These are phyloP conservation scores for Amniculicola lignicola DNA, from an alignment of 495 filamentous ascomycete genomes.

Conservation along the genomic window DNA sequence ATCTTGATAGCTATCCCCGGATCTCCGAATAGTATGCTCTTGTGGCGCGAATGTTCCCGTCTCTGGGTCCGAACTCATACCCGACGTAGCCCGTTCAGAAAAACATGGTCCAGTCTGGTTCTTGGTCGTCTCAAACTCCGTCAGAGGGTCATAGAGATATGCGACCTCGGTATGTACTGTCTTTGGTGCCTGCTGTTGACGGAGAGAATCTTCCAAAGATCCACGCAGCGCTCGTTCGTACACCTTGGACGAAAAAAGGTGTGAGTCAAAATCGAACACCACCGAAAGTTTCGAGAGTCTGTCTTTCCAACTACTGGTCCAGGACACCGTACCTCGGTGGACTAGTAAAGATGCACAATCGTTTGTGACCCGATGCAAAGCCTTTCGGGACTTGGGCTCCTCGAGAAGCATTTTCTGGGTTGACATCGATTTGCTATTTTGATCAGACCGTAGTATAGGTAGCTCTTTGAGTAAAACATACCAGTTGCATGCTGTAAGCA, in stretches of 20 bases:
- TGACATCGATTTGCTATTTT: not conserved
- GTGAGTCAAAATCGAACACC: not conserved
- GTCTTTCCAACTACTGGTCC: not conserved
- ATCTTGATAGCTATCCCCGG: too few species aligned
- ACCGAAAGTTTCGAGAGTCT: conserved; percentile 1
- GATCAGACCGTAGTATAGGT: too few species aligned
- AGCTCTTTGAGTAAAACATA: too few species aligned
- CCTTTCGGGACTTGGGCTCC: not conserved
- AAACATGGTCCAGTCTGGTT: too few species aligned
- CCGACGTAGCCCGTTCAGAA: too few species aligned
- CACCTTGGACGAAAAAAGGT: not conserved
- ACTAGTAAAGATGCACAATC: not conserved
- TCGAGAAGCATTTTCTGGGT: not conserved
- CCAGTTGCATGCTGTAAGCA: conserved; percentile 34
- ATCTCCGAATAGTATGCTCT: too few species aligned
- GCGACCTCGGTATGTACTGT: too few species aligned
- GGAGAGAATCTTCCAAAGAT: not conserved
- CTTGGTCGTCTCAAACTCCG: too few species aligned
- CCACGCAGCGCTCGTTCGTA: not conserved
- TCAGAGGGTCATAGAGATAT: too few species aligned
- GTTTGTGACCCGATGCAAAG: not conserved
- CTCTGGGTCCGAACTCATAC: too few species aligned
- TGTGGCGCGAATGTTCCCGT: too few species aligned
- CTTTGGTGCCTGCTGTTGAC: not conserved
- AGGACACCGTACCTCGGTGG: not conserved